Base-by-base conservation (phyloP, 257 asterid genomes). In the Galeopsis tetrahit region DNA sequence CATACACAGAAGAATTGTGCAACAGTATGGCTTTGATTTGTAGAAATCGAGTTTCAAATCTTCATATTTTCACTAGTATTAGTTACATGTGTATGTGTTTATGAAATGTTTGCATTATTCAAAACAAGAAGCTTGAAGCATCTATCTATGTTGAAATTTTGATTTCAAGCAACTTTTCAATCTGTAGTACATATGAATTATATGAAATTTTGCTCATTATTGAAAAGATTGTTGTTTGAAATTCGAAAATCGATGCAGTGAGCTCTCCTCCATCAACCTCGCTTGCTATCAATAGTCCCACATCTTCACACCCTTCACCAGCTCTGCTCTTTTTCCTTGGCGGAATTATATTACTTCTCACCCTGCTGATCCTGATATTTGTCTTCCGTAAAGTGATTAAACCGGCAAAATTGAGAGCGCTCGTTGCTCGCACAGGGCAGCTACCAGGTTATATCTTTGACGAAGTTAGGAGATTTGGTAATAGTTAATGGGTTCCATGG, bases 281-380 rank as follows among this genome's bases (percentile, higher is more conserved):
- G 6, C 81, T 76, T 32, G 77, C 69, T 58, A 56, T 77, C 64
- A 78, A 58, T 82, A 87, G 83, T 70, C 43, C 84, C 43, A 7
- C 69, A 10, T 55, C 86, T 17, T 63, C 67, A 55, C 82, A 59
- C 73, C 63, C 75, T 40, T 82, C 89, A 14, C 39, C 81, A 21
- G 85, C 79, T 65, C 49, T 88, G 44, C 69, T 76, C 82, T 60
- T 89, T 57, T 67, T 89, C 39, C 86, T 89, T 31, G 96, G 89
- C 28, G 91, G 80, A 34, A 52, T 89, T 53, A 66, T 87, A 59
- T 15, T 85, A 53, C 82, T 90, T 43, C 79, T 83, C 40, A 21
- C 75, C n/a, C 6, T 84, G 68, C 79, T 82, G 17, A 77, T 89
- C 74, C 75, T 91, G 57, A 42, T 85, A 49, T 69, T 82, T 39